Evolutionary conservation across 768 basidiomycete species (phyloP), one percentile per base, ranked within the genome.

Genomic region (Lactifluus subvellereus): DNA sequence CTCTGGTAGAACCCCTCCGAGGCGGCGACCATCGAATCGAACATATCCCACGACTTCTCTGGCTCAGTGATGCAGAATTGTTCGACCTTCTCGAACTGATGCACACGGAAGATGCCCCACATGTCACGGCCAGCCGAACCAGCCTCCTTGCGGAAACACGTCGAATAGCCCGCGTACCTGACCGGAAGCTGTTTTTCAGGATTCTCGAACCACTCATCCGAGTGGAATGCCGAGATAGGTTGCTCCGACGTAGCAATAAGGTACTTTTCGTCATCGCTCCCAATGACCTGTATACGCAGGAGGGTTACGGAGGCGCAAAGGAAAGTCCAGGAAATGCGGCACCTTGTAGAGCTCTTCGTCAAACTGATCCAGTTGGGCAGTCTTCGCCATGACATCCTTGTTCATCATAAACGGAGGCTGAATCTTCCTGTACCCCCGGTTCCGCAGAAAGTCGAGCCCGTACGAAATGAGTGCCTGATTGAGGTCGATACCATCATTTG

Each of bases 101-200:
- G 97, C 59, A 99, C 96, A 27, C 97, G 91, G 86, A 99, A 99
- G 76, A 98, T 98, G 61, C 97, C 97, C 94, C 97, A 98, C 82
- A 96, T 98, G 69, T 99, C 97, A 59, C 94, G 88, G 4, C 97
- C 97, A 8, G 94, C 94, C 3, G 94, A 90, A 38, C 97, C 97
- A 2, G 97, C 97, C 78, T 99, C 97, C 77, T 98, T 98, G 33
- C 97, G 87, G 88, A 99, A 99, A 75, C 96, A 98, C 16, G 96
- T 98, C 70, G 88, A 91, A 74, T 88, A 91, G 22, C 89, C 89
- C 0, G 90, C 90, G 70, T 89, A 97, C 77, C 82, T 81, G 72
- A 97, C 81, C 1, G 97, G 97, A n/a, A 99, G 86, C 72, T 96
- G 93, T 30, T 83, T 85, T 53, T 91, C 86, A 1, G 94, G 94